These are phyloP conservation scores for Xylaria sp. DNA, from an alignment of 2,329 filamentous ascomycete genomes.

Conservation along the genomic window DNA sequence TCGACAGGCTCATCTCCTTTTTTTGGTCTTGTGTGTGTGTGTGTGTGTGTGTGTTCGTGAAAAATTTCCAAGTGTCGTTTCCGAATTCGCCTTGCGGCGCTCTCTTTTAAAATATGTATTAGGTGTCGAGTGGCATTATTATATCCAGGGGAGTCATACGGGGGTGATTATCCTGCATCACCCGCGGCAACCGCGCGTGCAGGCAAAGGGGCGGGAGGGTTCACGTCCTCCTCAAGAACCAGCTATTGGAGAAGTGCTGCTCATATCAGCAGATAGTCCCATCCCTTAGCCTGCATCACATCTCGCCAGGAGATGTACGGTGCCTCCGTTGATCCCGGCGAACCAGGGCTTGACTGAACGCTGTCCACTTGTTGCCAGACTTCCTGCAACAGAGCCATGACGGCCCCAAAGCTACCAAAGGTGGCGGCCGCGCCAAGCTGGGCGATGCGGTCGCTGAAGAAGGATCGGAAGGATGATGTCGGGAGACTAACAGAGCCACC, in stretches of 20 bases:
- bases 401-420: slow-evolving; percentile 80
- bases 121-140: slow-evolving; percentile 25
- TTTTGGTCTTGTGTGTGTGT: slow-evolving; percentile 25
- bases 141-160: slow-evolving; percentile 22
- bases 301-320: slow-evolving; percentile 90
- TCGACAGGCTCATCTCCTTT: slow-evolving; percentile 16
- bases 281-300: slow-evolving; percentile 83
- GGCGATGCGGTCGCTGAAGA: slow-evolving; percentile 70
- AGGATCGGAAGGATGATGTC: slow-evolving; percentile 66
- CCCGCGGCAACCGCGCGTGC: slow-evolving; percentile 27
- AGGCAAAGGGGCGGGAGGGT: slow-evolving; percentile 15
- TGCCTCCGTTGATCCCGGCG: slow-evolving; percentile 37
- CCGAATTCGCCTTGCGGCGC: slow-evolving; percentile 32
- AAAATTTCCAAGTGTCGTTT: slow-evolving; percentile 31
- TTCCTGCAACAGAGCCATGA: slow-evolving; percentile 71
- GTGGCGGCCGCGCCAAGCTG: slow-evolving; percentile 71
- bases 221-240: slow-evolving; percentile 33
- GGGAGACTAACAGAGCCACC: slow-evolving; percentile 73
- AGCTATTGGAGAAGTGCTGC: slow-evolving; percentile 29
- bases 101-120: slow-evolving; percentile 31
- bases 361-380: slow-evolving; percentile 76
- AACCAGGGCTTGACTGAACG: slow-evolving; percentile 35
- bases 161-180: slow-evolving; percentile 37
- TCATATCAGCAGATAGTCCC: slow-evolving; percentile 89
- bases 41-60: slow-evolving; percentile 23